These are phyloP conservation scores for Mortierella sp. DNA, from an alignment of 371 early-diverging fungal species.

Conservation along the genomic window DNA sequence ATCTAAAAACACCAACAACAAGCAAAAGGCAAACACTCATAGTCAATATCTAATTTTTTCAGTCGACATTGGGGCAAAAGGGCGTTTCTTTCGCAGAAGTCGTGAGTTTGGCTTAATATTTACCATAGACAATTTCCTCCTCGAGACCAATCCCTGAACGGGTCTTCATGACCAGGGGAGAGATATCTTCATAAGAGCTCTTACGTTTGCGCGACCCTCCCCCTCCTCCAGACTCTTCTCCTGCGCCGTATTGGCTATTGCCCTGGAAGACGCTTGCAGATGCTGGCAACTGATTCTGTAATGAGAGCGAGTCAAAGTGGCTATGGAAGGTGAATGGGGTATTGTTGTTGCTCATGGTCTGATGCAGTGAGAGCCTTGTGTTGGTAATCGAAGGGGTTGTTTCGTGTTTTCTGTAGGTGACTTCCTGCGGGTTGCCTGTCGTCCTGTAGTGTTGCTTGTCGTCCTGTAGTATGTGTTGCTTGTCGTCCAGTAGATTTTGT, in stretches of 20 bases:
- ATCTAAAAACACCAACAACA: conserved; percentile 14
- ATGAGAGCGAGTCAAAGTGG: conserved; percentile 21
- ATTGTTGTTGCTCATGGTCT: conserved; percentile 20
- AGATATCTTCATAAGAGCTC: conserved; percentile 43
- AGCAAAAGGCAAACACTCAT: background rate
- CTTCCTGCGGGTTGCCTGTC: background rate
- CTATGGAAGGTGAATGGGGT: conserved; percentile 29
- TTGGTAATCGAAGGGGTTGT: no score
- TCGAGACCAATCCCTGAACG: conserved; percentile 50
- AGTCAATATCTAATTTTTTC: background rate
- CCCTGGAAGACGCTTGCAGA: background rate
- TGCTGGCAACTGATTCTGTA: conserved; percentile 16
- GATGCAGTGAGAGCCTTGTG: background rate
- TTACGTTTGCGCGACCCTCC: conserved; percentile 35
- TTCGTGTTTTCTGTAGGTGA: background rate
- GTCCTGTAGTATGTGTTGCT: background rate
- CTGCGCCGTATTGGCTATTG: background rate
- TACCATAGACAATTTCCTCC: conserved; percentile 54
- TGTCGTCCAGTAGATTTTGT: background rate
- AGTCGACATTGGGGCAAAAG: no score
- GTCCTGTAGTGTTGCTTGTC: background rate
- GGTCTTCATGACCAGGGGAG: conserved; percentile 50
- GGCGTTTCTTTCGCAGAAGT: no score
- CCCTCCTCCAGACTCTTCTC: background rate
- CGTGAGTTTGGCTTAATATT: background rate